Percentiles rank a stretch among this genome's conserved stretches.
Evolutionary conservation across 1,284 basidiomycete species (phyloP).

Genomic region (Heliocybe sulcata): DNA sequence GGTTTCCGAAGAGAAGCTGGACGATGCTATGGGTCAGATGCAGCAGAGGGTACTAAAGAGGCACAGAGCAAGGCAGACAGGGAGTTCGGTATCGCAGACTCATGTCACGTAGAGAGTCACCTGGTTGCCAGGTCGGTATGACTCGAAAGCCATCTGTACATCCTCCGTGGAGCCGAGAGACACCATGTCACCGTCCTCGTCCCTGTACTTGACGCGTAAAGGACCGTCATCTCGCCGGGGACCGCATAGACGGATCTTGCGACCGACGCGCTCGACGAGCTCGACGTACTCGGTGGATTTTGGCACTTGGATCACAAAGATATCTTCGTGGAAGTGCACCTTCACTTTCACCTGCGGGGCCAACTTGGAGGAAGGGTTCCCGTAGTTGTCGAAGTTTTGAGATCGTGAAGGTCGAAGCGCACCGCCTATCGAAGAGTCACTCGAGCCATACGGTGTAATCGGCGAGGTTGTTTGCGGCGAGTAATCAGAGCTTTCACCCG

Average conservation of each 20-base stretch:
- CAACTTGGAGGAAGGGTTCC: slow-evolving; percentile 14
- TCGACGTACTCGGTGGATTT: slow-evolving; percentile 71
- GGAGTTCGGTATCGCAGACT: slow-evolving; percentile 13
- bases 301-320: slow-evolving; percentile 88
- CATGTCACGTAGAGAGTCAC: slow-evolving; percentile 71
- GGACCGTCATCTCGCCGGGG: slow-evolving; percentile 68
- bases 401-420: slow-evolving; percentile 46
- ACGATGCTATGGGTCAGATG: slow-evolving; percentile 10
- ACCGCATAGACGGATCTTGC: slow-evolving; percentile 88
- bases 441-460: slow-evolving; percentile 80
- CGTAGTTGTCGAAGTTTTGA: slow-evolving; percentile 37
- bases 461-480: slow-evolving; percentile 77
- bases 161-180: slow-evolving; percentile 84
- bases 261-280: slow-evolving; percentile 83
- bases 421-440: slow-evolving; percentile 65
- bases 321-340: slow-evolving; percentile 84
- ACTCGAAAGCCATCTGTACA: slow-evolving; percentile 85
- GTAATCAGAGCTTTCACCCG: slow-evolving; percentile 70
- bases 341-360: slow-evolving; percentile 70
- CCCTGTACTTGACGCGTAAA: slow-evolving; percentile 81
- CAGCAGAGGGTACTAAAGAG: slow-evolving; percentile 8
- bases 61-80: neutral
- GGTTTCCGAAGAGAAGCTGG: slow-evolving; percentile 4
- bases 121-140: slow-evolving; percentile 63
- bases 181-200: slow-evolving; percentile 89